Percentiles rank a stretch among this genome's conserved stretches.
Conservation (phyloP, 371 early-diverging fungal genomes). For the Entomophthora muscae region DNA sequence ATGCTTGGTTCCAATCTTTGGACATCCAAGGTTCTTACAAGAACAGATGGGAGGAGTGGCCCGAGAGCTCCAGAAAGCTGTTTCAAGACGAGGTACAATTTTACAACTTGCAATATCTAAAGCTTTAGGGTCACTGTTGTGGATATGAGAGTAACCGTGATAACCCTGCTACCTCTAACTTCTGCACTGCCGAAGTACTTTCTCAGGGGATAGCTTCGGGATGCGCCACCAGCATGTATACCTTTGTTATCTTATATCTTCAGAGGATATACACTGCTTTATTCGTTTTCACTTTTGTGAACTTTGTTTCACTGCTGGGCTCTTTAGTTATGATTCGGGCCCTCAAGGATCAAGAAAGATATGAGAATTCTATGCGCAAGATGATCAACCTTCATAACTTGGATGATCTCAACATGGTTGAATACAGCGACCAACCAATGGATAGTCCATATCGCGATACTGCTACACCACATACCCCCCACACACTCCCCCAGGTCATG, state of each 20-base stretch:
- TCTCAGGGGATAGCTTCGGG: not conserved
- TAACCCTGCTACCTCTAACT: not conserved
- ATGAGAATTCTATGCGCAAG: slow-evolving; percentile 9
- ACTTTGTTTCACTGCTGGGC: slow-evolving; percentile 16
- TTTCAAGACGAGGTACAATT: slow-evolving; percentile 7
- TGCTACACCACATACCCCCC: not conserved
- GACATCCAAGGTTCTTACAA: not conserved
- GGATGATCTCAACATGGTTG: not conserved
- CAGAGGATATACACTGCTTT: slow-evolving; percentile 19
- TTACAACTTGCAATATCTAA: not conserved
- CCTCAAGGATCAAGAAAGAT: slow-evolving; percentile 18
- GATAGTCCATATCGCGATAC: not conserved
- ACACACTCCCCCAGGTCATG: not conserved
- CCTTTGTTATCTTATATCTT: slow-evolving; percentile 15
- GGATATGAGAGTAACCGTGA: slow-evolving; percentile 3
- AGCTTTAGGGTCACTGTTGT: slow-evolving; percentile 7
- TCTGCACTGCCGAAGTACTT: slow-evolving; percentile 4
- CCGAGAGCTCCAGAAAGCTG: not conserved
- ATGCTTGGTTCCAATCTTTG: slow-evolving; percentile 8
- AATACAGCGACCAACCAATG: not conserved
- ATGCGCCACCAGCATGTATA: slow-evolving; percentile 1
- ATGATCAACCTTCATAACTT: slow-evolving; percentile 14
- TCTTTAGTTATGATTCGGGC: slow-evolving; percentile 17
- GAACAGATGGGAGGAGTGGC: slow-evolving; percentile 3
- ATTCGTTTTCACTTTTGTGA: slow-evolving; percentile 17